These are phyloP conservation scores for Fusarium citri DNA, from an alignment of 2,329 filamentous ascomycete species.

Conservation along the genomic window DNA sequence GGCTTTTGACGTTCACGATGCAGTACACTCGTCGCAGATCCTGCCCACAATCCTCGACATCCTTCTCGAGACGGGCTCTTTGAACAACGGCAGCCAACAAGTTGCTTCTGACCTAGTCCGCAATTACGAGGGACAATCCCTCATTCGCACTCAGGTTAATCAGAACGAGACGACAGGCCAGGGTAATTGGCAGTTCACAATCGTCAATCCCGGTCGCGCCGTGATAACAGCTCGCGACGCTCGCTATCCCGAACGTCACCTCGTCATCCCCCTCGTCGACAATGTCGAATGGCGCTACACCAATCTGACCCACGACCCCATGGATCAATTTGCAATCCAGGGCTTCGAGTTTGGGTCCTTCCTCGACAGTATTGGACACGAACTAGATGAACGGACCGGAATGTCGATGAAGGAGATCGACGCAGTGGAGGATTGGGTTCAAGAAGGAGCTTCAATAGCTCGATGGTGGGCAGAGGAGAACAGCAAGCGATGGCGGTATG, in stretches of 20 bases:
- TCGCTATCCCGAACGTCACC: conserved; percentile 46
- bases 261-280: conserved; percentile 48
- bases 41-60: conserved; percentile 50
- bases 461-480: conserved; percentile 53
- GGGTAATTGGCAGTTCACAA: conserved; percentile 50
- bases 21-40: conserved; percentile 48
- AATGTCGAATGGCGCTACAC: conserved; percentile 51
- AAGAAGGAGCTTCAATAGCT: conserved; percentile 49
- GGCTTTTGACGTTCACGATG: conserved; percentile 44
- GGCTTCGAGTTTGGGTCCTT: conserved; percentile 46
- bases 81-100: conserved; percentile 35
- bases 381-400: conserved; percentile 23
- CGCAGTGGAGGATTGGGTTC: conserved; percentile 47
- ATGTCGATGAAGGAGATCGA: not conserved
- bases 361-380: conserved; percentile 37
- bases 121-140: conserved; percentile 51
- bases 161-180: conserved; percentile 34
- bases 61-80: conserved; percentile 47
- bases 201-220: conserved; percentile 50
- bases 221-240: conserved; percentile 50
- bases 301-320: conserved; percentile 44
- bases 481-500: conserved; percentile 50
- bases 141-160: conserved; percentile 42
- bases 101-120: conserved; percentile 42
- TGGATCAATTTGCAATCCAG: conserved; percentile 42